phyloP scores from a whole-genome alignment of 306 rosid species.

The Abrus pulchellus region DNA sequence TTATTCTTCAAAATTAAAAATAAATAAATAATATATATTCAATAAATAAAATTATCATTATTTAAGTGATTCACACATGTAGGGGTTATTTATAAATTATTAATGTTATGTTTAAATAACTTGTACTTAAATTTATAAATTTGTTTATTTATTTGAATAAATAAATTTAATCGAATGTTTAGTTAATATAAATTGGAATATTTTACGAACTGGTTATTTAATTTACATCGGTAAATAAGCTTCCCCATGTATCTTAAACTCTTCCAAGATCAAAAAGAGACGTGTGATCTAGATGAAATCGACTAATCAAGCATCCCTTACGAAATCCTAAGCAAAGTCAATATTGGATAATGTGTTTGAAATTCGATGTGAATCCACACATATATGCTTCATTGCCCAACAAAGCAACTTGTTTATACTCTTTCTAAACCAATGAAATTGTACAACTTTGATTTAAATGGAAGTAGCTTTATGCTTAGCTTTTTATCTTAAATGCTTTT shows the following conservation, averaged over 20 bases:
- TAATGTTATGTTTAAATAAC: too few relatives aligned
- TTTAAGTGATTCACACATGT: too few relatives aligned
- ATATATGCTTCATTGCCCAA: conserved; percentile 30
- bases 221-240: too few relatives aligned
- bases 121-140: too few relatives aligned
- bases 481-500: background rate
- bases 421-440: background rate
- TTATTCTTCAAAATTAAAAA: too few relatives aligned
- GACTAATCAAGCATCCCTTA: conserved; percentile 1
- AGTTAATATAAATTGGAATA: too few relatives aligned
- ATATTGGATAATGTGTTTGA: conserved; percentile 43
- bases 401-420: conserved; percentile 24
- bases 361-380: conserved; percentile 49
- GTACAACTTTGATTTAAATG: conserved; percentile 13
- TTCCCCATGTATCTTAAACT: background rate
- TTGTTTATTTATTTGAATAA: too few relatives aligned
- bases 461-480: background rate
- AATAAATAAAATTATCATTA: too few relatives aligned
- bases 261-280: conserved; percentile 7
- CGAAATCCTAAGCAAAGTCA: conserved; percentile 8
- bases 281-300: background rate
- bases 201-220: too few relatives aligned
- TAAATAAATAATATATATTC: too few relatives aligned
- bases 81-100: too few relatives aligned
- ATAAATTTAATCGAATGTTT: too few relatives aligned